Conservation (phyloP, 2,329 filamentous ascomycete species). For the Fusarium miscanthi region DNA sequence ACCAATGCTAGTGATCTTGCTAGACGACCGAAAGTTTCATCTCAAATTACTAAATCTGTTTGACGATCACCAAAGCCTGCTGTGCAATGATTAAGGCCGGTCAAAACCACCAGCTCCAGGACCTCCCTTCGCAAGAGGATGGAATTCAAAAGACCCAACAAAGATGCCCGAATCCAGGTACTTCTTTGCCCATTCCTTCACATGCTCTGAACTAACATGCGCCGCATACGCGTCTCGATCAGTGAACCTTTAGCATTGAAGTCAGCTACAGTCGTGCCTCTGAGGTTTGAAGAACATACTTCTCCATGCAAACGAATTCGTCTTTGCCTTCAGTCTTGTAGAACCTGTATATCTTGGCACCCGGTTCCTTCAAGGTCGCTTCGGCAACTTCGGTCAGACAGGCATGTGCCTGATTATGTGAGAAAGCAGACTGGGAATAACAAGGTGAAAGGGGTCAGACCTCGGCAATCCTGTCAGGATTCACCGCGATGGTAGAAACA, state of each 20-base stretch:
- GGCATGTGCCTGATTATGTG: not conserved
- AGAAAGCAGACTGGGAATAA: not conserved
- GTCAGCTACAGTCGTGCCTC: not conserved
- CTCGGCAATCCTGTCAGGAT: not conserved
- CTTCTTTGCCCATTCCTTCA: constrained; percentile 12
- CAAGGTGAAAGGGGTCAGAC: not conserved
- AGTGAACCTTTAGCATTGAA: not conserved
- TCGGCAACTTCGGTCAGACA: constrained; percentile 13
- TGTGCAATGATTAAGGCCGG: not conserved
- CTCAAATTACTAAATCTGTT: not conserved
- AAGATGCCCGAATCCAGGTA: constrained; percentile 17
- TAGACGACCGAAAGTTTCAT: not conserved
- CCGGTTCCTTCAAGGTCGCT: not conserved
- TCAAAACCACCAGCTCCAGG: constrained; percentile 17
- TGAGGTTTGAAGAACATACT: not conserved
- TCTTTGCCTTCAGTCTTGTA: constrained; percentile 14
- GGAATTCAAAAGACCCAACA: constrained; percentile 8
- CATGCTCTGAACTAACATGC: constrained; percentile 13
- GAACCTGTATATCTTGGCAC: constrained; percentile 18
- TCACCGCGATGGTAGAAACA: constrained; percentile 6
- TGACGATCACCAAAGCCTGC: not conserved
- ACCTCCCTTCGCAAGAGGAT: not conserved
- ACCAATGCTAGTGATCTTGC: not conserved
- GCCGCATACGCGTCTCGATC: constrained; percentile 5
- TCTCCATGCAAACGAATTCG: constrained; percentile 14